Percentiles rank a stretch among this genome's conserved stretches.
Evolutionary conservation across 768 basidiomycete genomes (phyloP).

Genomic region (Termitomyces sp.): DNA sequence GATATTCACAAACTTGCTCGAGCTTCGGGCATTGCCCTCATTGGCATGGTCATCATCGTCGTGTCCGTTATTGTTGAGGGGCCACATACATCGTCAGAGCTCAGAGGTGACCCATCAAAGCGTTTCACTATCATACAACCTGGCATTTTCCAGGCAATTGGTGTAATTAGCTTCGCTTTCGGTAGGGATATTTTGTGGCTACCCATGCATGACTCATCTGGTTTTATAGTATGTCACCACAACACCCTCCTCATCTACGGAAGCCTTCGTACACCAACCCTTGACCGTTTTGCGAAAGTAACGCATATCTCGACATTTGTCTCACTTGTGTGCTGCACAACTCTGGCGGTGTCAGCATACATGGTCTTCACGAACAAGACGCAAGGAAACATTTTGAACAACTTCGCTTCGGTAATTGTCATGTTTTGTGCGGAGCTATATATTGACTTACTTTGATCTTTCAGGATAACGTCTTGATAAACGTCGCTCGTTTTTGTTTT

Average conservation of each 20-base stretch:
- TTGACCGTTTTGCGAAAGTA: slow-evolving; percentile 89
- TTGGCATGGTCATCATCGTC: slow-evolving; percentile 95
- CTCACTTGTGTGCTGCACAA: slow-evolving; percentile 79
- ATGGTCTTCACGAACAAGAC: slow-evolving; percentile 88
- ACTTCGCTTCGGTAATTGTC: slow-evolving; percentile 69
- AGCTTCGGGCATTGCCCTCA: slow-evolving; percentile 84
- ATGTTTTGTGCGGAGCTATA: background rate
- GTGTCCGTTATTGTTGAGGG: slow-evolving; percentile 79
- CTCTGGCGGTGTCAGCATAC: slow-evolving; percentile 83
- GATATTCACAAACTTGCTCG: slow-evolving; percentile 97
- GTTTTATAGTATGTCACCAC: slow-evolving; percentile 79
- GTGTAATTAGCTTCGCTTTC: slow-evolving; percentile 95
- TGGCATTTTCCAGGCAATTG: slow-evolving; percentile 91
- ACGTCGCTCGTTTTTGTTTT: slow-evolving; percentile 91
- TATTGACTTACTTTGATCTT: slow-evolving; percentile 2
- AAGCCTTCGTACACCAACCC: slow-evolving; percentile 84
- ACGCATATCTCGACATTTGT: slow-evolving; percentile 88
- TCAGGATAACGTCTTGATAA: slow-evolving; percentile 83
- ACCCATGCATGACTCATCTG: slow-evolving; percentile 1
- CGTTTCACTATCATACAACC: slow-evolving; percentile 73
- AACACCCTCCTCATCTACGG: slow-evolving; percentile 97
- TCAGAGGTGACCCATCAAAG: slow-evolving; percentile 73
- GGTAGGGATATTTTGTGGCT: slow-evolving; percentile 24
- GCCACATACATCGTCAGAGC: slow-evolving; percentile 62
- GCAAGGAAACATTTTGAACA: slow-evolving; percentile 95